These are phyloP conservation scores for Batrachochytrium dendrobatidis DNA, from an alignment of 371 early-diverging fungal genomes.

Conservation along the genomic window DNA sequence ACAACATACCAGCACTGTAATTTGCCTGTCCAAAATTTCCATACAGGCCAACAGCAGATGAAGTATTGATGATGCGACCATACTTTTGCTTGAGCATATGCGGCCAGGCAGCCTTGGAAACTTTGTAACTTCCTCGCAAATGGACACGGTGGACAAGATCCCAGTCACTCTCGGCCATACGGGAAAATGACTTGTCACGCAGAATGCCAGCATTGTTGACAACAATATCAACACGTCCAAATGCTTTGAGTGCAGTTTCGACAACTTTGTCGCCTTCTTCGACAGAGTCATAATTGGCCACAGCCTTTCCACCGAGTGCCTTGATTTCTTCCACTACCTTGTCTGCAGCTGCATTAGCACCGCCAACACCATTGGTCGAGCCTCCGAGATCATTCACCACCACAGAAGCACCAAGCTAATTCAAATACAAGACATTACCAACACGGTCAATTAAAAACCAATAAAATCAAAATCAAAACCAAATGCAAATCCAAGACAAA, in stretches of 20 bases:
- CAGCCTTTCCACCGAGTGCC: slow-evolving; percentile 55
- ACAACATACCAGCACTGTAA: slow-evolving; percentile 52
- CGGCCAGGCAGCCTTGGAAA: slow-evolving; percentile 68
- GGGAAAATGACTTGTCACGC: slow-evolving; percentile 65
- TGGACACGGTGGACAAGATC: slow-evolving; percentile 62
- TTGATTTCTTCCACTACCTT: slow-evolving; percentile 60
- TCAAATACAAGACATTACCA: no score
- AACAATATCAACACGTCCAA: slow-evolving; percentile 63
- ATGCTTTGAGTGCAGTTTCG: slow-evolving; percentile 58
- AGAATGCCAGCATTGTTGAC: slow-evolving; percentile 72
- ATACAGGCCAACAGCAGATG: slow-evolving; percentile 95
- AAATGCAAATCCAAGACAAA: neutral
- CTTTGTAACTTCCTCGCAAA: slow-evolving; percentile 62
- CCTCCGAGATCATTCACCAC: slow-evolving; percentile 91
- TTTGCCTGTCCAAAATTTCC: slow-evolving; percentile 99
- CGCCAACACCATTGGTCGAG: slow-evolving; percentile 38
- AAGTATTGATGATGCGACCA: slow-evolving; percentile 58
- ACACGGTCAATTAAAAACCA: neutral
- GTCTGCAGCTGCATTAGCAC: slow-evolving; percentile 49
- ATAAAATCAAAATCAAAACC: neutral
- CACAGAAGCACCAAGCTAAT: slow-evolving; percentile 49
- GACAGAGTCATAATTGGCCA: slow-evolving; percentile 65
- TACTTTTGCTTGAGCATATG: slow-evolving; percentile 64
- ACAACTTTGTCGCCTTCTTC: slow-evolving; percentile 68
- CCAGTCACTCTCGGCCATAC: slow-evolving; percentile 66